Conservation (phyloP, 768 basidiomycete genomes). For the Favolaschia claudopus region DNA sequence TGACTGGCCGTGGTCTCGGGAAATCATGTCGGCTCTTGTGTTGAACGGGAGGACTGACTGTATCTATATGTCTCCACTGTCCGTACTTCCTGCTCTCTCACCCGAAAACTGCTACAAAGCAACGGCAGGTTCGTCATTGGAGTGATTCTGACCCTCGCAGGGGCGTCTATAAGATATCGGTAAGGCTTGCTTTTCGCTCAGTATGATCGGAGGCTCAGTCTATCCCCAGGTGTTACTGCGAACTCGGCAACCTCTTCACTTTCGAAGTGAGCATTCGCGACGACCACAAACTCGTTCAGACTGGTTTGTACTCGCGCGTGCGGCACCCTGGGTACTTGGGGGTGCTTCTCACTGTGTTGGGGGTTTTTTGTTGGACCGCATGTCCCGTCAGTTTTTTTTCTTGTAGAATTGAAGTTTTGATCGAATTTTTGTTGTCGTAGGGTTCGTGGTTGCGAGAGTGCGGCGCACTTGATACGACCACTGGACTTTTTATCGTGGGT, state of each 20-base stretch:
- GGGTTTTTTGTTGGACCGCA: slow-evolving; percentile 44
- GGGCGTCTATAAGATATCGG: slow-evolving; percentile 29
- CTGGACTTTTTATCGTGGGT: slow-evolving; percentile 38
- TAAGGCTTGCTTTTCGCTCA: background rate
- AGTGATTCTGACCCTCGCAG: slow-evolving; percentile 44
- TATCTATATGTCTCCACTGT: slow-evolving; percentile 39
- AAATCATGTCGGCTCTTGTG: slow-evolving; percentile 39
- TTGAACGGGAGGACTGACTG: slow-evolving; percentile 29
- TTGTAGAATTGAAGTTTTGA: background rate
- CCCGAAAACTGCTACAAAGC: background rate
- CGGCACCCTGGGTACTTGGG: slow-evolving; percentile 62
- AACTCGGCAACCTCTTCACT: slow-evolving; percentile 55
- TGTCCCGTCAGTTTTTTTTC: slow-evolving; percentile 39
- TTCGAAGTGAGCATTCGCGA: slow-evolving; percentile 58
- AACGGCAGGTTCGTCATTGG: slow-evolving; percentile 41
- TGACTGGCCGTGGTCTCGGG: slow-evolving; percentile 24
- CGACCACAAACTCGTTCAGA: slow-evolving; percentile 54
- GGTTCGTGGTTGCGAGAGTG: slow-evolving; percentile 57
- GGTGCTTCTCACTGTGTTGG: slow-evolving; percentile 43
- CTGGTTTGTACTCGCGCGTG: slow-evolving; percentile 55
- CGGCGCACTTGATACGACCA: slow-evolving; percentile 42
- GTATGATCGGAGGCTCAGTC: slow-evolving; percentile 39
- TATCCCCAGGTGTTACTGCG: slow-evolving; percentile 52
- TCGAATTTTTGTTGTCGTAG: slow-evolving; percentile 30
- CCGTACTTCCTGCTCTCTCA: slow-evolving; percentile 13